These are phyloP conservation scores for Starmera quercuum DNA, from an alignment of 805 yeast genomes.

Conservation along the genomic window DNA sequence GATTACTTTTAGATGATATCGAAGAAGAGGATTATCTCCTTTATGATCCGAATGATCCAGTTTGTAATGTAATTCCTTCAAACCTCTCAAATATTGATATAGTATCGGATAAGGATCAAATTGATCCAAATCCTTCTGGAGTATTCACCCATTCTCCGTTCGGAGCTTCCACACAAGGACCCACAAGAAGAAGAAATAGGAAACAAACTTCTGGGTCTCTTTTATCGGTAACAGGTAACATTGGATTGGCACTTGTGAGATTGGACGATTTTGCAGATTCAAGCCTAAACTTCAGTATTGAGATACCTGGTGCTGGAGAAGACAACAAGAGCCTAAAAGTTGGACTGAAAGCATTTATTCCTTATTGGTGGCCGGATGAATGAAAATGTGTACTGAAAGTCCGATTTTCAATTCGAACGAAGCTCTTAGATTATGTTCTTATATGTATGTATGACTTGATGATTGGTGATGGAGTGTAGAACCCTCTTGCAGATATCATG, in stretches of 20 bases:
- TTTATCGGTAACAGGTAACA: slow-evolving; percentile 44
- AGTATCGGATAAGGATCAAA: too few species aligned
- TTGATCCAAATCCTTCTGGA: too few species aligned
- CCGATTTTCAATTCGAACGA: too few species aligned
- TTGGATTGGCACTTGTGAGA: slow-evolving; percentile 60
- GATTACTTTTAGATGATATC: background rate
- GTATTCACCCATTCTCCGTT: slow-evolving; percentile 44
- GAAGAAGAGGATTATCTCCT: slow-evolving; percentile 9
- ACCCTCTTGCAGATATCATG: too few species aligned
- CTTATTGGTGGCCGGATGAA: slow-evolving; percentile 71
- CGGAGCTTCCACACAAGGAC: slow-evolving; percentile 14
- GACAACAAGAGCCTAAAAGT: slow-evolving; percentile 20
- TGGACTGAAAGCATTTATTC: slow-evolving; percentile 45
- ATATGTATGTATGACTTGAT: too few species aligned
- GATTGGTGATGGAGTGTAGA: too few species aligned
- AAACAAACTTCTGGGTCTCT: slow-evolving; percentile 51
- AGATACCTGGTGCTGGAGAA: slow-evolving; percentile 17
- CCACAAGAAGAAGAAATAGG: slow-evolving; percentile 5
- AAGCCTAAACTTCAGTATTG: slow-evolving; percentile 24
- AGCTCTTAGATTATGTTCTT: too few species aligned
- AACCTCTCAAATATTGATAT: slow-evolving; percentile 12
- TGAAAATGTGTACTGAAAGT: too few species aligned
- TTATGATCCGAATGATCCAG: slow-evolving; percentile 13
- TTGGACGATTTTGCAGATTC: slow-evolving; percentile 34
- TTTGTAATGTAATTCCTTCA: slow-evolving; percentile 9